Evolutionary conservation across 371 early-diverging fungal genomes (phyloP).

Genomic region (Mucor indicus): DNA sequence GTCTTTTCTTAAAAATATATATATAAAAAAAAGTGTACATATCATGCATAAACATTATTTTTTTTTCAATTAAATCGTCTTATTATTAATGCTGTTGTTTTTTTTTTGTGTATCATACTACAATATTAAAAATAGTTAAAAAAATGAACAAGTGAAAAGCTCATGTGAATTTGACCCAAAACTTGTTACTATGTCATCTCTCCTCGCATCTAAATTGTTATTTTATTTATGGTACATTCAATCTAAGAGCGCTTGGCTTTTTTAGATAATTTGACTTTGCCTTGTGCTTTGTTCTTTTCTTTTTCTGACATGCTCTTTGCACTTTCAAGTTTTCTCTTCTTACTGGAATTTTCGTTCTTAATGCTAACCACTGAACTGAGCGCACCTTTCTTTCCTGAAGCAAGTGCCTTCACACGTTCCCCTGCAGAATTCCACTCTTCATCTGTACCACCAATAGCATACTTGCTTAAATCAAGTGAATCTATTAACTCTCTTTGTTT

Average conservation of each 20-base stretch:
- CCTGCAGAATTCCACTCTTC: slow-evolving; percentile 71
- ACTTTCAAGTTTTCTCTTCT: slow-evolving; percentile 55
- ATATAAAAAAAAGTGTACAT: too few species aligned
- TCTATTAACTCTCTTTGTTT: slow-evolving; percentile 87
- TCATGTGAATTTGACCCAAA: too few species aligned
- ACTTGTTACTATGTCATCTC: too few species aligned
- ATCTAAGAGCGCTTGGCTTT: slow-evolving; percentile 45
- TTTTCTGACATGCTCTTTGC: slow-evolving; percentile 54
- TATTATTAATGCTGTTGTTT: too few species aligned
- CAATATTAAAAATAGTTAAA: too few species aligned
- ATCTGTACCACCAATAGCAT: slow-evolving; percentile 71
- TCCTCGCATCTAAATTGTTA: too few species aligned
- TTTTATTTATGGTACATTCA: too few species aligned
- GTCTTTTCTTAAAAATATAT: too few species aligned
- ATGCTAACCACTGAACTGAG: slow-evolving; percentile 72
- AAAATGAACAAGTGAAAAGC: too few species aligned
- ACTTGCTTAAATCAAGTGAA: slow-evolving; percentile 71
- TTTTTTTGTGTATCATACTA: too few species aligned
- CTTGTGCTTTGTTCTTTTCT: slow-evolving; percentile 42
- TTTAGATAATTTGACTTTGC: slow-evolving; percentile 50
- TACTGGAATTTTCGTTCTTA: slow-evolving; percentile 70
- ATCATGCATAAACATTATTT: too few species aligned
- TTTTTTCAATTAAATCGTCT: too few species aligned
- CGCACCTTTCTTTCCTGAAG: slow-evolving; percentile 35
- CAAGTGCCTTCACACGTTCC: slow-evolving; percentile 50